These are phyloP conservation scores for Mycosarcoma mackinlayi DNA, from an alignment of 1,284 basidiomycete species.

Conservation along the genomic window DNA sequence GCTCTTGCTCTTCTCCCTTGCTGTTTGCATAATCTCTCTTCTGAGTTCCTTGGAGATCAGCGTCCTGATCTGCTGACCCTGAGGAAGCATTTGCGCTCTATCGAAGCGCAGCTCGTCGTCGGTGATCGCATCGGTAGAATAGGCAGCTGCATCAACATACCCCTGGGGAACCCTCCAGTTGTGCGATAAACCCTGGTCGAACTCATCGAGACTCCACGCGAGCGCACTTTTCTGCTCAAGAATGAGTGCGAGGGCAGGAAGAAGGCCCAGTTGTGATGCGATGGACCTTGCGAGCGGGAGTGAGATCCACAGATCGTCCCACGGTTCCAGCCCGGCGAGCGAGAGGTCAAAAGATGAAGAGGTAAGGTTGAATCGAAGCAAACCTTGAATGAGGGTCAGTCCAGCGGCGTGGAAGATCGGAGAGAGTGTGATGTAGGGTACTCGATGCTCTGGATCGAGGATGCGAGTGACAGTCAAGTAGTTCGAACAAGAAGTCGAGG, in stretches of 20 bases:
- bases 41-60: constrained; percentile 25
- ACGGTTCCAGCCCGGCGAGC: constrained; percentile 42
- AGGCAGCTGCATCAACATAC: constrained; percentile 12
- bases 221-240: constrained; percentile 11
- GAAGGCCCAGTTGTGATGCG: constrained; percentile 11
- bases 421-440: constrained; percentile 38
- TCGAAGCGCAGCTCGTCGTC: constrained; percentile 1
- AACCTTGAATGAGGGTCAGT: constrained; percentile 27
- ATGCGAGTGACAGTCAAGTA: constrained; percentile 27
- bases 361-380: constrained; percentile 19
- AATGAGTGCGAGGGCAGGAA: background rate
- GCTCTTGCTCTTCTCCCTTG: constrained; percentile 1
- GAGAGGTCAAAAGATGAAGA: constrained; percentile 19
- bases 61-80: constrained; percentile 35
- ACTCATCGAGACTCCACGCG: constrained; percentile 43
- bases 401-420: constrained; percentile 19
- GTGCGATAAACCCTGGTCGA: constrained; percentile 18
- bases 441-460: constrained; percentile 42
- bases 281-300: constrained; percentile 22
- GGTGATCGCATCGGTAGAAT: constrained; percentile 36
- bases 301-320: constrained; percentile 41
- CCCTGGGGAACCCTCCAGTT: constrained; percentile 39
- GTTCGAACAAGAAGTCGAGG: background rate
- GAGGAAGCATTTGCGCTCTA: constrained; percentile 4
- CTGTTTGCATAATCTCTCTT: background rate